Base-by-base conservation (phyloP, 139 green algal species). In the Chlamydomonas sphaeroides region DNA sequence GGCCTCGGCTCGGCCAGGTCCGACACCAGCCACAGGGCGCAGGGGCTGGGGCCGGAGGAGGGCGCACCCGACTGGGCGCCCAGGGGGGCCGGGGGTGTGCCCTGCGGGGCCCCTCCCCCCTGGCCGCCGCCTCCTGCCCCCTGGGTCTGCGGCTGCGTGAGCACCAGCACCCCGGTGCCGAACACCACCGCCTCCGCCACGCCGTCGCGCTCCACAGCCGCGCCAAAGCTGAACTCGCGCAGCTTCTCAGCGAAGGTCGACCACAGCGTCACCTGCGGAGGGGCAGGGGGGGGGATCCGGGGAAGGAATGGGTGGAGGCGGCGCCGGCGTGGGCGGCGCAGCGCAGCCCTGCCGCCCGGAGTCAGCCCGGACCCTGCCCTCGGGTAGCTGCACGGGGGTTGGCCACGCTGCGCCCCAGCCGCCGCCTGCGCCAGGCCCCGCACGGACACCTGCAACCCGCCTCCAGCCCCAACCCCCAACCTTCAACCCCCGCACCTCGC, bases 141-240 rank as follows among this genome's bases (percentile, higher is more conserved):
- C 35, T 7, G 1, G 14, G 25, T 23, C 28, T 41, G 56, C 59
- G 74, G 59, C 61, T 80, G 67, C 7, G 94, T 94, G n/a, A 95
- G 70, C 14, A 88, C 90, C 0, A 95, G 91, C 3, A 98, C 53
- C 30, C 92, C 91, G 75, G 84, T 85, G 32, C 78, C 78, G 35
- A 86, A 93, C 11, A 97, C 53, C 7, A 56, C 18, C 14, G 82
- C 89, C 0, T 83, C 49, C 2, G 79, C 78, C 49, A 98, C 67
- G 30, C 93, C 92, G 36, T 96, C 86, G 3, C 80, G 41, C 33
- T 91, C 80, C 3, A 79, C 77, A 42, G 91, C 91, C 4, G 53
- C n/a, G 23, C 93, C 93, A 49, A 98, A 85, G 1, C 75, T 90
- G 41, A 98, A 91, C 42, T 90, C 80, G 18, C 69, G 76, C 68